Conservation (phyloP, 768 basidiomycete genomes). For the Boletus barrowsii region DNA sequence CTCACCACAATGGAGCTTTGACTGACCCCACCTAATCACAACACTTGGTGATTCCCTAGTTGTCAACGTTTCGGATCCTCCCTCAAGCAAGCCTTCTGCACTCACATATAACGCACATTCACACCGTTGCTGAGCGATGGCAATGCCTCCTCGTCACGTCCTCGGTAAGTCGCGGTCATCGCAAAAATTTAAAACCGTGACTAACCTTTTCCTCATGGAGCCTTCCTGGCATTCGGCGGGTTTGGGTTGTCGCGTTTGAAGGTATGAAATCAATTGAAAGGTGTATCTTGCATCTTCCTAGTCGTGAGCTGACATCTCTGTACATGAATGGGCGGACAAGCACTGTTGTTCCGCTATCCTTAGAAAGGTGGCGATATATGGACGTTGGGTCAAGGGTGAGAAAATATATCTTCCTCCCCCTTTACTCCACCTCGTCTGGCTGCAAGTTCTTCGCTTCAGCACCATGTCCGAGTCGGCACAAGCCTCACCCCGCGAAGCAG, state of each 20-base stretch:
- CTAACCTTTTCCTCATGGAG: not conserved
- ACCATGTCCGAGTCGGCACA: constrained; percentile 12
- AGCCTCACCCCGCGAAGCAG: not conserved
- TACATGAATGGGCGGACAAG: not conserved
- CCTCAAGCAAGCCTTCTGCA: too few relatives aligned
- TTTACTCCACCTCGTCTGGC: not conserved
- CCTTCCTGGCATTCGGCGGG: not conserved
- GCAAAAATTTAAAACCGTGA: not conserved
- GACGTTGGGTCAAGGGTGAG: not conserved
- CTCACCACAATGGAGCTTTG: too few relatives aligned
- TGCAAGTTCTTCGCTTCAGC: not conserved
- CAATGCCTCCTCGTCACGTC: not conserved
- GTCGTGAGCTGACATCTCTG: not conserved
- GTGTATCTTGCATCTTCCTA: not conserved
- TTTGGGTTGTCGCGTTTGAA: not conserved
- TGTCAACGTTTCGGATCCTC: not conserved
- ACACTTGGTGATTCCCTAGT: not conserved
- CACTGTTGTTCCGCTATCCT: not conserved
- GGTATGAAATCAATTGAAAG: not conserved
- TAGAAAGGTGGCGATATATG: not conserved
- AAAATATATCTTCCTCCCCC: too few relatives aligned
- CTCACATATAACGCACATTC: not conserved
- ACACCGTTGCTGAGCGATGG: too few relatives aligned
- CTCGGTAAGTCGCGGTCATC: not conserved
- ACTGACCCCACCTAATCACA: constrained; percentile 7